phyloP scores from a whole-genome alignment of 2,329 filamentous ascomycete genomes.

The Aspergillus arachidicola region DNA sequence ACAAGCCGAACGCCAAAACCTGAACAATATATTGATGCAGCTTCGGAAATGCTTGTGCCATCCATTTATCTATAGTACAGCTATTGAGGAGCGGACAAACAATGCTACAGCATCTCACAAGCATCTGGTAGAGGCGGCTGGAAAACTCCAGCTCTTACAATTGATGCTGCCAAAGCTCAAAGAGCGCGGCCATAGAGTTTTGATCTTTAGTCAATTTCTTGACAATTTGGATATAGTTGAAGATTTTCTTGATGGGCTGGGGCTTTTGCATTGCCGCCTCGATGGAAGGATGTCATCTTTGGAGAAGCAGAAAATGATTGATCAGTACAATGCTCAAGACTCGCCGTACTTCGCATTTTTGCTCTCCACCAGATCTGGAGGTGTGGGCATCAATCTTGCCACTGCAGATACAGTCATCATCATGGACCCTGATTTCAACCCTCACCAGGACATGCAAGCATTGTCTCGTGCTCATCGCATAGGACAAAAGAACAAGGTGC shows the following conservation, averaged over 20 bases:
- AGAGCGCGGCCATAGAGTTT: slow-evolving; percentile 81
- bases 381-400: slow-evolving; percentile 95
- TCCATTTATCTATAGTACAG: slow-evolving; percentile 88
- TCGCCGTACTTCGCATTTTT: slow-evolving; percentile 88
- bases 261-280: slow-evolving; percentile 73
- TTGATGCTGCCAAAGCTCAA: slow-evolving; percentile 84
- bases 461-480: slow-evolving; percentile 93
- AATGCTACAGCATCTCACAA: slow-evolving; percentile 66
- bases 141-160: slow-evolving; percentile 82
- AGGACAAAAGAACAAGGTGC: slow-evolving; percentile 91
- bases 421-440: slow-evolving; percentile 95
- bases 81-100: slow-evolving; percentile 80
- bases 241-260: slow-evolving; percentile 81
- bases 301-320: slow-evolving; percentile 92
- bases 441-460: slow-evolving; percentile 95
- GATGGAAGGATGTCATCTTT: slow-evolving; percentile 81
- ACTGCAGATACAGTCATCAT: slow-evolving; percentile 98
- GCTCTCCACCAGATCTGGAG: slow-evolving; percentile 89
- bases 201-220: slow-evolving; percentile 96
- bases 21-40: slow-evolving; percentile 96
- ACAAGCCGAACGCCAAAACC: slow-evolving; percentile 70
- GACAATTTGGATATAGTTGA: slow-evolving; percentile 85
- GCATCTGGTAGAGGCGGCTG: slow-evolving; percentile 87
- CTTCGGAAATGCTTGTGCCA: slow-evolving; percentile 93
- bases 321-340: slow-evolving; percentile 84